phyloP scores from a whole-genome alignment of 768 basidiomycete species.

The Paxillus rubicundulus region DNA sequence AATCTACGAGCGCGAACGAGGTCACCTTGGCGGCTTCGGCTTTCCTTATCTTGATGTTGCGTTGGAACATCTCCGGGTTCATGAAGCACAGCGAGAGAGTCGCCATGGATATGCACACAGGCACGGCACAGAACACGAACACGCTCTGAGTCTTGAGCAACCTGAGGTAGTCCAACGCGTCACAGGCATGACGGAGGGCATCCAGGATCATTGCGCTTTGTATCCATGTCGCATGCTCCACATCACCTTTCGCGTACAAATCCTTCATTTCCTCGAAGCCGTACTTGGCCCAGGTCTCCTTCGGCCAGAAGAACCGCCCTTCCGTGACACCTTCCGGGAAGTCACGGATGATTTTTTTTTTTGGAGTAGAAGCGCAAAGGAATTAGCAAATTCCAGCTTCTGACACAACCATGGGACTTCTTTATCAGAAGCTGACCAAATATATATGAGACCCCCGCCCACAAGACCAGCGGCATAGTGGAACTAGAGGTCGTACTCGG shows the following conservation, averaged over 20 bases:
- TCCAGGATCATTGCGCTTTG: constrained; percentile 90
- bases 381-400: constrained; percentile 87
- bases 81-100: constrained; percentile 91
- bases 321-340: constrained; percentile 88
- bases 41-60: constrained; percentile 94
- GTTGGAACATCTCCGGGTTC: constrained; percentile 82
- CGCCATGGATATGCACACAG: constrained; percentile 93
- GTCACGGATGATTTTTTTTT: constrained; percentile 99
- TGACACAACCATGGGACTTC: constrained; percentile 70
- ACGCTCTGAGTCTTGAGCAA: constrained; percentile 87
- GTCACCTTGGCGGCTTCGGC: constrained; percentile 79
- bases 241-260: constrained; percentile 54
- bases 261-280: constrained; percentile 73
- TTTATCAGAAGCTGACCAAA: constrained; percentile 84
- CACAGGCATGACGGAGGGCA: constrained; percentile 78
- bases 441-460: constrained; percentile 87
- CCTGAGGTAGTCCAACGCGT: constrained; percentile 86
- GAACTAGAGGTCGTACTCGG: constrained; percentile 96
- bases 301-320: constrained; percentile 89
- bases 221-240: constrained; percentile 71
- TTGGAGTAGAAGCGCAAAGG: constrained; percentile 93
- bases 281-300: constrained; percentile 83
- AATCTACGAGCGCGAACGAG: neutral
- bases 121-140: constrained; percentile 95
- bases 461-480: constrained; percentile 98